These are phyloP conservation scores for Lotus japonicus DNA, from an alignment of 306 rosid species.

Conservation along the genomic window DNA sequence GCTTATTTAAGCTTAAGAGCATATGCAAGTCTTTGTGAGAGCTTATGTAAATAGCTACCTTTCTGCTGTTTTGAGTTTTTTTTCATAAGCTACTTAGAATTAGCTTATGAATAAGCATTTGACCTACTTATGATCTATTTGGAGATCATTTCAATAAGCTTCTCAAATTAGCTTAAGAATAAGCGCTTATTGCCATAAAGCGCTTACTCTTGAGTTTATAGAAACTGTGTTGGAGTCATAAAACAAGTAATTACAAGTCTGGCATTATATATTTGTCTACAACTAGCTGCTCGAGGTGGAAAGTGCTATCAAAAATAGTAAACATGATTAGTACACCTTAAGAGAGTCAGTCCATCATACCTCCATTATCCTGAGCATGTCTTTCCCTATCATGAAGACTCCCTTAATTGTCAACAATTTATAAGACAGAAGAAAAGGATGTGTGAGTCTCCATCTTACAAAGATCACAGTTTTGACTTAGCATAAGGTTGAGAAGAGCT, in stretches of 20 bases:
- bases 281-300: constrained; percentile 7
- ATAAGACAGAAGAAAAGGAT: constrained; percentile 11
- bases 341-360: constrained; percentile 33
- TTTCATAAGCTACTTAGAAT: too few species aligned
- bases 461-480: constrained; percentile 3
- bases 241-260: constrained; percentile 2
- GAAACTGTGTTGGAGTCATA: constrained; percentile 3
- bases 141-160: too few species aligned
- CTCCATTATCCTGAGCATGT: constrained; percentile 51
- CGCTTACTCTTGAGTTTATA: neutral
- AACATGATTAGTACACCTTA: neutral
- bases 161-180: too few species aligned
- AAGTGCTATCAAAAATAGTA: neutral
- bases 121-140: too few species aligned
- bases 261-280: neutral
- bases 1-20: too few species aligned
- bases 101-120: too few species aligned
- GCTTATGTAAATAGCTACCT: too few species aligned
- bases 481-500: constrained; percentile 21
- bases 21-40: too few species aligned
- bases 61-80: too few species aligned
- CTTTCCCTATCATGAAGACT: constrained; percentile 61
- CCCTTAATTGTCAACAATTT: constrained; percentile 51
- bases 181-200: too few species aligned
- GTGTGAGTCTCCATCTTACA: constrained; percentile 22